A percentile compares a stretch with the other conserved stretches of the same genome.
Evolutionary conservation across 352 stramenopile genomes (phyloP).

Genomic region (Globisporangium okanoganense): DNA sequence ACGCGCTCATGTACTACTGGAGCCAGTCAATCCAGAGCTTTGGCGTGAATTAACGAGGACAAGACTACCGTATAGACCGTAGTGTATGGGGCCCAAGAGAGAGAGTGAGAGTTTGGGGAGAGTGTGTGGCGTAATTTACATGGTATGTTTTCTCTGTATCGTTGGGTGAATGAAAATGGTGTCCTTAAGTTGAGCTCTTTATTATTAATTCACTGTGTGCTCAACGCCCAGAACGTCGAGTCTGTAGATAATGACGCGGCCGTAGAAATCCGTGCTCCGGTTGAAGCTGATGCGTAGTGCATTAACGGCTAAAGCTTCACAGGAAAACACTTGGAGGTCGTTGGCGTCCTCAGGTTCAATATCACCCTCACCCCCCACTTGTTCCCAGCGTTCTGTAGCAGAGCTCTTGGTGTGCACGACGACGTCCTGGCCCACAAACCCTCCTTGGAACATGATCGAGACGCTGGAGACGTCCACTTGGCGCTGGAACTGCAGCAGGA

Average conservation of each 20-base stretch:
- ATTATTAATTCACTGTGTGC: neutral
- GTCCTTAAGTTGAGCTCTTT: neutral
- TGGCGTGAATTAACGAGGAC: conserved; percentile 10
- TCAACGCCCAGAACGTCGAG: conserved; percentile 42
- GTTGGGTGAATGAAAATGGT: neutral
- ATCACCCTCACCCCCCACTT: conserved; percentile 14
- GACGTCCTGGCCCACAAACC: conserved; percentile 67
- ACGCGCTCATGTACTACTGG: conserved; percentile 87
- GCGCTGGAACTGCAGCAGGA: conserved; percentile 62
- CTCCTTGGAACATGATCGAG: conserved; percentile 72
- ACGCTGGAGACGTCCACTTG: conserved; percentile 32
- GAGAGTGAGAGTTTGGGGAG: no score
- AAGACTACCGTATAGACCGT: no score
- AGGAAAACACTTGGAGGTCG: conserved; percentile 47
- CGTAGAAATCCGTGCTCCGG: conserved; percentile 72
- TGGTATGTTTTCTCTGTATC: no score
- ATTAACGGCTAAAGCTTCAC: conserved; percentile 19
- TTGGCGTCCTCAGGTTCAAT: conserved; percentile 50
- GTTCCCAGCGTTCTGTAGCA: conserved; percentile 21
- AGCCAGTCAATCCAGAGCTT: conserved; percentile 63
- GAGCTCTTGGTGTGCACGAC: conserved; percentile 27
- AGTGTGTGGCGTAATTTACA: no score
- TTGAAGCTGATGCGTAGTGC: conserved; percentile 49
- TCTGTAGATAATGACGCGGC: conserved; percentile 63
- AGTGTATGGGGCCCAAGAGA: no score